Conservation (phyloP, 495 filamentous ascomycete species). For the Bryoglossum gracile region DNA sequence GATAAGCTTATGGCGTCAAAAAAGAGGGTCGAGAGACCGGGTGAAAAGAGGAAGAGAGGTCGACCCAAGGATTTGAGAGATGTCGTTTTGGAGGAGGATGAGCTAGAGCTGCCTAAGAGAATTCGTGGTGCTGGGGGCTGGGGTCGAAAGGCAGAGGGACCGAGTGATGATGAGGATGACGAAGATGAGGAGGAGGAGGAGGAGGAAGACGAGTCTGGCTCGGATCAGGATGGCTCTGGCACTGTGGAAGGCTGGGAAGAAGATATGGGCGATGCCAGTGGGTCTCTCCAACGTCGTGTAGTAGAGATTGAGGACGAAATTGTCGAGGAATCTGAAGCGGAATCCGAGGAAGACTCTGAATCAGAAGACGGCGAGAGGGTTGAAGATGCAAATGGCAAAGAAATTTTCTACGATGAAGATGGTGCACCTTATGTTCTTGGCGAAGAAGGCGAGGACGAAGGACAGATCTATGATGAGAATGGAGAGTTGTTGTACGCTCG, state of each 20-base stretch:
- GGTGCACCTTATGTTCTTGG: too few relatives aligned
- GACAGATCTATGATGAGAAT: neutral
- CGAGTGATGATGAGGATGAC: neutral
- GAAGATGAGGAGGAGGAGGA: neutral
- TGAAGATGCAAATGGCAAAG: too few relatives aligned
- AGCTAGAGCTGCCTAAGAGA: too few relatives aligned
- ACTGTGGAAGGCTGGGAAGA: constrained; percentile 6
- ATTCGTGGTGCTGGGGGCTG: too few relatives aligned
- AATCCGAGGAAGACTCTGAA: too few relatives aligned
- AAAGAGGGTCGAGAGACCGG: neutral
- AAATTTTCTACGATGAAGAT: too few relatives aligned
- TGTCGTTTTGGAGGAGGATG: too few relatives aligned
- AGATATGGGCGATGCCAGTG: neutral
- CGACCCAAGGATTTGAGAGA: neutral
- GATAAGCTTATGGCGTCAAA: neutral
- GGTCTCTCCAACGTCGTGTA: too few relatives aligned
- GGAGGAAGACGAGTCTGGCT: neutral
- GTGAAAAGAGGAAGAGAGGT: neutral
- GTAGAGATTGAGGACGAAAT: neutral
- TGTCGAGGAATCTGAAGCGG: too few relatives aligned
- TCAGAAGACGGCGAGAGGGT: too few relatives aligned
- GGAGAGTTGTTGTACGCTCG: neutral
- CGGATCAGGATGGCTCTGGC: neutral
- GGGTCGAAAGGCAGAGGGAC: neutral
- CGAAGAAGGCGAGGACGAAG: neutral